phyloP scores from a whole-genome alignment of 768 basidiomycete species.

The Cyathus striatus region DNA sequence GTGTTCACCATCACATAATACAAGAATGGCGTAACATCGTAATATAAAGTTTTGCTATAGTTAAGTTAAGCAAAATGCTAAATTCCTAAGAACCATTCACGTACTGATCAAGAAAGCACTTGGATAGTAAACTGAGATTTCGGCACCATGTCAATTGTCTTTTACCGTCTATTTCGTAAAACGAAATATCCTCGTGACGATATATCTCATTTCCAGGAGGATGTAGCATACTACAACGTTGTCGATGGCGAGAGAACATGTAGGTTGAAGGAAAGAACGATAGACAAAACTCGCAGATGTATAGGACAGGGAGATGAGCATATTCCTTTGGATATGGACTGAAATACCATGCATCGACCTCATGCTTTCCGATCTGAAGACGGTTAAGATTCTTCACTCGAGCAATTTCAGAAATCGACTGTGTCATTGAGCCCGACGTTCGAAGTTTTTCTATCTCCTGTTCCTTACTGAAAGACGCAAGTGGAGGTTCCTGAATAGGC shows the following conservation, averaged over 20 bases:
- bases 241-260: conserved; percentile 89
- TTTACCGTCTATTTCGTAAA: conserved; percentile 98
- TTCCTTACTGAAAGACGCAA: conserved; percentile 84
- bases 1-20: conserved; percentile 99
- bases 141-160: conserved; percentile 95
- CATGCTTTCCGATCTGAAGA: conserved; percentile 92
- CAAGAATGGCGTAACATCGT: conserved; percentile 99
- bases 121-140: conserved; percentile 92
- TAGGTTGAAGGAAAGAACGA: conserved; percentile 87
- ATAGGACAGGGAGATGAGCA: conserved; percentile 90
- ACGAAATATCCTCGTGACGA: conserved; percentile 93
- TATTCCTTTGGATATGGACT: conserved; percentile 98
- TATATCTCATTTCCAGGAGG: conserved; percentile 99
- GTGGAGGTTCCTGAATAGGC: conserved; percentile 44
- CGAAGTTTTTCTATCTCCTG: conserved; percentile 98
- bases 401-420: conserved; percentile 95
- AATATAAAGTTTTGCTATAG: conserved; percentile 92
- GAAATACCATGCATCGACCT: conserved; percentile 99
- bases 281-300: conserved; percentile 98
- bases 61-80: conserved; percentile 11
- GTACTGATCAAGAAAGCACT: conserved; percentile 97
- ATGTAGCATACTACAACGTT: conserved; percentile 85
- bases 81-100: conserved; percentile 24
- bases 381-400: conserved; percentile 98
- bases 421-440: conserved; percentile 98